Evolutionary conservation across 257 asterid species (phyloP).

Genomic region (Echium plantagineum): DNA sequence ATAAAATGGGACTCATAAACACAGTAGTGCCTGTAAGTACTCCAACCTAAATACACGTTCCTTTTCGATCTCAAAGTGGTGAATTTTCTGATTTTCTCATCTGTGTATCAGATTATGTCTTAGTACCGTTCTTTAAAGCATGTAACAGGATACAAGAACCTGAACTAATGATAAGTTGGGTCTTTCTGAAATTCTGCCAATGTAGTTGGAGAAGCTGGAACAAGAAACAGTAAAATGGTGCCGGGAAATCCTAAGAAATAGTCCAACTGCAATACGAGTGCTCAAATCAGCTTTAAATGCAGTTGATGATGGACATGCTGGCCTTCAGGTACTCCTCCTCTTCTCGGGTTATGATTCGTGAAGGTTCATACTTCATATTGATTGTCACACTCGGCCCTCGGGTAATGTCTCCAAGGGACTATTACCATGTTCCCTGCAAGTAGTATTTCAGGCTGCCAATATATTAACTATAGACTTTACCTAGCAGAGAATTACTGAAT

Average conservation of each 20-base stretch:
- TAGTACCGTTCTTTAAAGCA: too few species aligned
- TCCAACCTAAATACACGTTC: background rate
- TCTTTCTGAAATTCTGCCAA: background rate
- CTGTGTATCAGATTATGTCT: too few species aligned
- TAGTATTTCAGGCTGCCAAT: background rate
- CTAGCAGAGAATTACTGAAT: background rate
- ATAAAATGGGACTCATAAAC: slow-evolving; percentile 88
- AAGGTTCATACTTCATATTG: background rate
- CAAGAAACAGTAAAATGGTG: slow-evolving; percentile 87
- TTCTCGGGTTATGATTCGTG: background rate
- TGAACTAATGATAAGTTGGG: too few species aligned
- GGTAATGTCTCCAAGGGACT: background rate
- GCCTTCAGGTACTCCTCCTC: slow-evolving; percentile 61
- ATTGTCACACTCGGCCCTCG: background rate
- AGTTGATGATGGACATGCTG: slow-evolving; percentile 87
- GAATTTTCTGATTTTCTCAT: too few species aligned
- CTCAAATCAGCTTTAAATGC: slow-evolving; percentile 88
- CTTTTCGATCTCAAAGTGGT: background rate
- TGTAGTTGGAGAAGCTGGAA: slow-evolving; percentile 64
- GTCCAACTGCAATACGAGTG: slow-evolving; percentile 83
- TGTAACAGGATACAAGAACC: too few species aligned
- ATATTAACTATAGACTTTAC: background rate
- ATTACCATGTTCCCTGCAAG: too few species aligned
- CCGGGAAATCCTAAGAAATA: slow-evolving; percentile 78
- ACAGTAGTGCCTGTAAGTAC: slow-evolving; percentile 77